A percentile compares a stretch with the other conserved stretches of the same genome.
These are phyloP conservation scores for Neurospora crassa DNA, from an alignment of 2,329 filamentous ascomycete genomes.

Conservation along the genomic window DNA sequence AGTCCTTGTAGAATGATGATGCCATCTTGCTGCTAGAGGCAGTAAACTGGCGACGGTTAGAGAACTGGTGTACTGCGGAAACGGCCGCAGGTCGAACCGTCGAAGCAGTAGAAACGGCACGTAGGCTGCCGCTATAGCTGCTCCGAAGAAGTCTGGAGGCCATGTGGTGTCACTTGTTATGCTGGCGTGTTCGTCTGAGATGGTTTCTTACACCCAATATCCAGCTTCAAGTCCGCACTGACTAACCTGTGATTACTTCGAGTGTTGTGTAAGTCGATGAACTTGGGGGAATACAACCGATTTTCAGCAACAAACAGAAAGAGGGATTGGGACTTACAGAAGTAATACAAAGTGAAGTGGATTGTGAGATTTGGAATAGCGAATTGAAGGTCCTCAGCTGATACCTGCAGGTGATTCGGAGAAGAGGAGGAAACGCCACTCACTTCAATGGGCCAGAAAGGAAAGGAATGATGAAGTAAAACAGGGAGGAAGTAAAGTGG, in stretches of 20 bases:
- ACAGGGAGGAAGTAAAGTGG: constrained; percentile 5
- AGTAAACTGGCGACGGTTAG: constrained; percentile 17
- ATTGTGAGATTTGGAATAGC: background rate
- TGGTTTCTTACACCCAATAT: background rate
- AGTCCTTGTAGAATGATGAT: constrained; percentile 18
- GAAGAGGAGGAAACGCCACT: background rate
- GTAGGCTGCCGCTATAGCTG: constrained; percentile 10
- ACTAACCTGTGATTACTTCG: background rate
- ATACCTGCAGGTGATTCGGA: background rate
- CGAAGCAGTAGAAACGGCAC: constrained; percentile 8
- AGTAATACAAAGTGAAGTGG: background rate
- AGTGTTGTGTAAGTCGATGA: background rate
- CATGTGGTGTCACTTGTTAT: background rate
- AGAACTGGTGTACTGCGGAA: constrained; percentile 6
- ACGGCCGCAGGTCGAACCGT: constrained; percentile 8
- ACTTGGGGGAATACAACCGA: background rate
- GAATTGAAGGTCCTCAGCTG: background rate
- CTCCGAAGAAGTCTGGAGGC: constrained; percentile 9
- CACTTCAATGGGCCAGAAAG: background rate
- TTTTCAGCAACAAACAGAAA: background rate
- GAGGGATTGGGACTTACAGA: background rate
- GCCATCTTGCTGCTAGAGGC: constrained; percentile 17
- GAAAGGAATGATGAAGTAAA: background rate
- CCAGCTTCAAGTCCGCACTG: background rate
- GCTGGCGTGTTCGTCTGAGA: background rate